Conservation (phyloP, 768 basidiomycete genomes). For the Leccinum olivaceopallidum region DNA sequence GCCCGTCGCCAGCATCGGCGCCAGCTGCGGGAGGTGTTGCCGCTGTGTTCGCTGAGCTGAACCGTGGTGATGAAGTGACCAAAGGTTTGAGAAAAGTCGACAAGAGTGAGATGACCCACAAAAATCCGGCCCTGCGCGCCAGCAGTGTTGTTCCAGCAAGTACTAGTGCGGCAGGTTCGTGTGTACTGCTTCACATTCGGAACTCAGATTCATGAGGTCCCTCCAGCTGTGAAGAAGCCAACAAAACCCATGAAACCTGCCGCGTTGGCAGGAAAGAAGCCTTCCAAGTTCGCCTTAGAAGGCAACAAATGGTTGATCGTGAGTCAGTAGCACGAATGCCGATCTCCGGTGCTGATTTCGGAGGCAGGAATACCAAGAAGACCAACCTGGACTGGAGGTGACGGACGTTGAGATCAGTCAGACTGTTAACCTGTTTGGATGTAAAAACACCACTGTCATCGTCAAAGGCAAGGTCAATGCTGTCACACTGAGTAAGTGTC, state of each 20-base stretch:
- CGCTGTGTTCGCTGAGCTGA: conserved; percentile 89
- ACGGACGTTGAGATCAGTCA: conserved; percentile 79
- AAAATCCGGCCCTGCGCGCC: conserved; percentile 85
- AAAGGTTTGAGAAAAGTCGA: conserved; percentile 92
- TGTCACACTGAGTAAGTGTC: conserved; percentile 70
- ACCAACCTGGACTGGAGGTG: conserved; percentile 67
- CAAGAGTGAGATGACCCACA: conserved; percentile 97
- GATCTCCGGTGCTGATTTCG: conserved; percentile 4
- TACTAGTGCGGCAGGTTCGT: conserved; percentile 36
- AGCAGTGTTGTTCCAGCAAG: conserved; percentile 48
- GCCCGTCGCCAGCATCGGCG: conserved; percentile 43
- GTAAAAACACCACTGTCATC: conserved; percentile 81
- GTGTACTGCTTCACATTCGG: conserved; percentile 19
- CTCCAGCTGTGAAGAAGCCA: conserved; percentile 58
- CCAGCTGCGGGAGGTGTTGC: conserved; percentile 56
- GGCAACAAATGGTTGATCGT: conserved; percentile 95
- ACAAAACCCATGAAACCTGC: conserved; percentile 83
- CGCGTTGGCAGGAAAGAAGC: conserved; percentile 85
- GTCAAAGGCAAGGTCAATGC: conserved; percentile 96
- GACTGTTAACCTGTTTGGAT: conserved; percentile 84
- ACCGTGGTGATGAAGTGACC: conserved; percentile 87
- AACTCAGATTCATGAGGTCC: not conserved
- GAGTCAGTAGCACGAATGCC: conserved; percentile 26
- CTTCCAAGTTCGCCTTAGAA: conserved; percentile 84
- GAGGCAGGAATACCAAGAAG: conserved; percentile 88